These are phyloP conservation scores for Spinacia oleracea DNA, from an alignment of 179 eudicot genomes.

Conservation along the genomic window DNA sequence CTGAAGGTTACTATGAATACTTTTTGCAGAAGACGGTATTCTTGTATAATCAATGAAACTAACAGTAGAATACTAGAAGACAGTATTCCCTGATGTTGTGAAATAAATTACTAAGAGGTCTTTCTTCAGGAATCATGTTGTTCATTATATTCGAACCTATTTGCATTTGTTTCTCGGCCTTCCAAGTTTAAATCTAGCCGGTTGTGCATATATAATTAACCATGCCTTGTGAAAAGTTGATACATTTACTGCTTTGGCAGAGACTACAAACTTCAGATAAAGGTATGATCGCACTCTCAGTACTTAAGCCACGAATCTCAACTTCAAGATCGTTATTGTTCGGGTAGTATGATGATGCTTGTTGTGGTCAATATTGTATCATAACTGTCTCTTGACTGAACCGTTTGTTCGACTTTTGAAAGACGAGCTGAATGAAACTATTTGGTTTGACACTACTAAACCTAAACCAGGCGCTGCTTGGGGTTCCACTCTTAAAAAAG, in stretches of 20 bases:
- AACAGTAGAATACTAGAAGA: constrained; percentile 14
- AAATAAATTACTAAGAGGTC: constrained; percentile 19
- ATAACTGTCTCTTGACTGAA: constrained; percentile 82
- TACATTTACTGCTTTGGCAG: no score
- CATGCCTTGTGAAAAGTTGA: no score
- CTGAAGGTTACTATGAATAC: constrained; percentile 22
- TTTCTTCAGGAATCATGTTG: constrained; percentile 32
- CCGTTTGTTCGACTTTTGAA: constrained; percentile 75
- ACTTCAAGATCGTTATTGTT: no score
- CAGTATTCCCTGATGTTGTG: constrained; percentile 23
- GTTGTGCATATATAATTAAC: no score
- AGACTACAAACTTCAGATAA: no score
- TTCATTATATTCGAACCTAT: constrained; percentile 57
- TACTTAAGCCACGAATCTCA: no score
- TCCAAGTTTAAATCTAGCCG: constrained; percentile 97
- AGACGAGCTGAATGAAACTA: constrained; percentile 90
- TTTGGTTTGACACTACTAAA: constrained; percentile 87
- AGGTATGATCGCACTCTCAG: no score
- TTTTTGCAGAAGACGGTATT: constrained; percentile 29
- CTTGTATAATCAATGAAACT: constrained; percentile 22
- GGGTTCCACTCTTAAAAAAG: constrained; percentile 75
- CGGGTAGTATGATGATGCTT: no score
- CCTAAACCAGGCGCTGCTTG: constrained; percentile 94
- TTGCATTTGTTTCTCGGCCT: constrained; percentile 81
- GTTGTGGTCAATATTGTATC: no score